phyloP scores from a whole-genome alignment of 805 yeast genomes.

The Cyberlindnera suaveolens region DNA sequence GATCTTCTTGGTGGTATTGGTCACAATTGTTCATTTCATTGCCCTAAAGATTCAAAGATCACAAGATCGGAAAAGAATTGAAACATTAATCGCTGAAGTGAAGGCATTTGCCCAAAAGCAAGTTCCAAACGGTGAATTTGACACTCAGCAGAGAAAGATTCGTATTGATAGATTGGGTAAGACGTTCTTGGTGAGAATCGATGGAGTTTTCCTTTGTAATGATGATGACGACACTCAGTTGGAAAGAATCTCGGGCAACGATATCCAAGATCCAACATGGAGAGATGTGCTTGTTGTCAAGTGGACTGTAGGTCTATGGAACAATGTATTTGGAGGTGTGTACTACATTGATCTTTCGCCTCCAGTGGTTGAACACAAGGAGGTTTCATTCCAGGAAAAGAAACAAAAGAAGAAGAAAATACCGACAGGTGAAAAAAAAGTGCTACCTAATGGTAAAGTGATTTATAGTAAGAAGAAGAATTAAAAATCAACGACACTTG shows the following conservation, averaged over 20 bases:
- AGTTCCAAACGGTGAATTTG: slow-evolving; percentile 32
- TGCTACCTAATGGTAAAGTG: slow-evolving; percentile 58
- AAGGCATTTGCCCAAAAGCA: slow-evolving; percentile 52
- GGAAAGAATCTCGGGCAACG: slow-evolving; percentile 39
- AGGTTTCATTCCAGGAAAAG: slow-evolving; percentile 1
- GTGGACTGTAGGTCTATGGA: slow-evolving; percentile 40
- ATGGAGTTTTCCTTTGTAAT: slow-evolving; percentile 53
- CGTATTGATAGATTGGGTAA: slow-evolving; percentile 33
- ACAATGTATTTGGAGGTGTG: slow-evolving; percentile 17
- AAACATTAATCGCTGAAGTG: slow-evolving; percentile 42
- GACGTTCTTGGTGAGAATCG: slow-evolving; percentile 47
- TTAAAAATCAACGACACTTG: background rate
- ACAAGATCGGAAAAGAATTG: slow-evolving; percentile 55
- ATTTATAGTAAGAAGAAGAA: slow-evolving; percentile 27
- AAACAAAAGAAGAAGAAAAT: slow-evolving; percentile 24
- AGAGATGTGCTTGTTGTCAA: slow-evolving; percentile 42
- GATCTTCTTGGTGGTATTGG: slow-evolving; percentile 41
- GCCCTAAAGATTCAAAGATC: slow-evolving; percentile 42
- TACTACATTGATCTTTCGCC: slow-evolving; percentile 8
- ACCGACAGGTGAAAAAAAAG: slow-evolving; percentile 38
- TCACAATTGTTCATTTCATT: slow-evolving; percentile 53
- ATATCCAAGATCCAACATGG: slow-evolving; percentile 41
- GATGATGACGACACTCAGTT: slow-evolving; percentile 25
- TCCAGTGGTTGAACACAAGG: slow-evolving; percentile 2
- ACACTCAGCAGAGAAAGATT: slow-evolving; percentile 12